A percentile compares a stretch with the other conserved stretches of the same genome.
phyloP scores from a whole-genome alignment of 495 filamentous ascomycete species.

The Lentithecium fluviatile region DNA sequence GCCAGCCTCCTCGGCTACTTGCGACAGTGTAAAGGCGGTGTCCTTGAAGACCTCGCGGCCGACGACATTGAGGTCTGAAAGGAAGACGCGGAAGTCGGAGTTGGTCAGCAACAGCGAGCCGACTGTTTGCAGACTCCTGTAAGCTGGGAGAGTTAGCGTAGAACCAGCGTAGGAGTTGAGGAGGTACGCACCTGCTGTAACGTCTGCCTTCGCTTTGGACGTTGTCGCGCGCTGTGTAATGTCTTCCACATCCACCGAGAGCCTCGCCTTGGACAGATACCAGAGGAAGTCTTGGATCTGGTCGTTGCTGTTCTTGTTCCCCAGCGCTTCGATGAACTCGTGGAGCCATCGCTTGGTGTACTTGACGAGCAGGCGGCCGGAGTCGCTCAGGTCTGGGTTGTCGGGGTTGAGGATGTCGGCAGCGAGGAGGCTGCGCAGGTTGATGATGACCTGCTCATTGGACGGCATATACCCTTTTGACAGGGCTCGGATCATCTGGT shows the following conservation, averaged over 20 bases:
- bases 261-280: conserved; percentile 70
- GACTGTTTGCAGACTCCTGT: conserved; percentile 79
- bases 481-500: conserved; percentile 85
- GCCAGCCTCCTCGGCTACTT: conserved; percentile 68
- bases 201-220: conserved; percentile 72
- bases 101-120: conserved; percentile 82
- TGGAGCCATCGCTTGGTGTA: conserved; percentile 69
- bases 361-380: conserved; percentile 69
- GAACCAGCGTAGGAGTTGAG: neutral
- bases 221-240: conserved; percentile 60
- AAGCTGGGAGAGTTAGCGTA: conserved; percentile 54
- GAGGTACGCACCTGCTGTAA: conserved; percentile 63
- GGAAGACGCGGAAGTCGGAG: conserved; percentile 82
- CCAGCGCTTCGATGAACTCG: conserved; percentile 71
- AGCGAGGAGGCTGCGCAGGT: conserved; percentile 75
- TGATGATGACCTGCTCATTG: conserved; percentile 78
- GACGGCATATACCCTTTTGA: conserved; percentile 88
- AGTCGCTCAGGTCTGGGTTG: conserved; percentile 71
- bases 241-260: conserved; percentile 67
- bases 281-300: conserved; percentile 90
- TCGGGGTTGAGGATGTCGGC: conserved; percentile 76
- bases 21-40: conserved; percentile 73
- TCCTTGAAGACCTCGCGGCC: conserved; percentile 84
- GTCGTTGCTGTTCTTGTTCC: conserved; percentile 79
- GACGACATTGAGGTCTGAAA: conserved; percentile 76